phyloP scores from a whole-genome alignment of 768 basidiomycete genomes.

The Tricholoma terreum region DNA sequence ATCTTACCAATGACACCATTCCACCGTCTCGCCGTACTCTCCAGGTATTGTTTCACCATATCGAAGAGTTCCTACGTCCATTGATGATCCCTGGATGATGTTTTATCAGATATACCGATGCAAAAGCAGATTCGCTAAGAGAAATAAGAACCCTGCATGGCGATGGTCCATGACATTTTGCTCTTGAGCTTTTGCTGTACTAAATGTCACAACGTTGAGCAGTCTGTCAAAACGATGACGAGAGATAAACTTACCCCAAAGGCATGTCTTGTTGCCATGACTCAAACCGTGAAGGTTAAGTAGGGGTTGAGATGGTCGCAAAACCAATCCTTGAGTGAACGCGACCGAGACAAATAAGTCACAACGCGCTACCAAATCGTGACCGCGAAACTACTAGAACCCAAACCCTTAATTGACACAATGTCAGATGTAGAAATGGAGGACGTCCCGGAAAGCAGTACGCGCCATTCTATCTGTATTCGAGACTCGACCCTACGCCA shows the following conservation, averaged over 20 bases:
- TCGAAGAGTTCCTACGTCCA: slow-evolving; percentile 58
- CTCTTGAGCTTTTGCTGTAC: slow-evolving; percentile 72
- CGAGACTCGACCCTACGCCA: background rate
- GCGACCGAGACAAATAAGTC: slow-evolving; percentile 28
- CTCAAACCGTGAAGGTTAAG: background rate
- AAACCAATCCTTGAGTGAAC: no score
- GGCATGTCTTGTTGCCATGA: slow-evolving; percentile 14
- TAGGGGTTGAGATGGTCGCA: background rate
- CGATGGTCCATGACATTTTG: slow-evolving; percentile 62
- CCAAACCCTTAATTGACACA: background rate
- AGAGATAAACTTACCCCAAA: slow-evolving; percentile 16
- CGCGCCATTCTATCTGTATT: background rate
- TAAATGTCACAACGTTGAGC: slow-evolving; percentile 22
- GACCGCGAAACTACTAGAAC: slow-evolving; percentile 11
- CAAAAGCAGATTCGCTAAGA: no score
- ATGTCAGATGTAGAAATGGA: slow-evolving; percentile 35
- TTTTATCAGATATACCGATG: background rate
- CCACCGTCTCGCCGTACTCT: slow-evolving; percentile 58
- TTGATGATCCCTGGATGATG: slow-evolving; percentile 36
- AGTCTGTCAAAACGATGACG: background rate
- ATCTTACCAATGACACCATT: slow-evolving; percentile 75
- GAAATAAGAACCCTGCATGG: slow-evolving; percentile 48
- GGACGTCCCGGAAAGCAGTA: slow-evolving; percentile 11
- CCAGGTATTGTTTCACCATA: slow-evolving; percentile 51
- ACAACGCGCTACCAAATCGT: slow-evolving; percentile 30